Conservation (phyloP, 768 basidiomycete species). For the Calocera cornea region DNA sequence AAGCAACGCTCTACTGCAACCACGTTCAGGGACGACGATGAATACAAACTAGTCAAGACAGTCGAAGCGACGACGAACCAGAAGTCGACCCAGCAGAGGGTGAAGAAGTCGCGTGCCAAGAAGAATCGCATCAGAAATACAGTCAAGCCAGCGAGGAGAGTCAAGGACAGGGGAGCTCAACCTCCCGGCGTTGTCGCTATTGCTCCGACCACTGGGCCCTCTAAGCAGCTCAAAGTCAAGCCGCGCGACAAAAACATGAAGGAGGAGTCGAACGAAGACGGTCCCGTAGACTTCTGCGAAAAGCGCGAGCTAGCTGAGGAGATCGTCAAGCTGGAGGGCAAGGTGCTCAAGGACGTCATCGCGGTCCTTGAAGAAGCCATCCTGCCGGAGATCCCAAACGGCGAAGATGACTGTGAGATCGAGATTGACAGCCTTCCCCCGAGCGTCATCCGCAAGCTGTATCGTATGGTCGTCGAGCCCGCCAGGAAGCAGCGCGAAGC, state of each 20-base stretch:
- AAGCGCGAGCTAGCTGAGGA: constrained; percentile 98
- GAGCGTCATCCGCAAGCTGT: constrained; percentile 77
- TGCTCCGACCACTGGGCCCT: constrained; percentile 8
- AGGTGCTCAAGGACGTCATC: constrained; percentile 77
- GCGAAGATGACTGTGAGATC: constrained; percentile 83
- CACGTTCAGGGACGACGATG: constrained; percentile 68
- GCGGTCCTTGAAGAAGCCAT: constrained; percentile 90
- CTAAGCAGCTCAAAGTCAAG: constrained; percentile 5
- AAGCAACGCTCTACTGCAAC: constrained; percentile 28
- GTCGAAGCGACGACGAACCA: constrained; percentile 44
- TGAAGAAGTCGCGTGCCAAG: constrained; percentile 60
- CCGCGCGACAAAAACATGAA: constrained; percentile 17
- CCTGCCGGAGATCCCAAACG: constrained; percentile 27
- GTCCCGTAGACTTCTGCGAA: constrained; percentile 70
- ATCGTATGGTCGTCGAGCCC: constrained; percentile 86
- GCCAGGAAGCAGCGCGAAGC: constrained; percentile 13
- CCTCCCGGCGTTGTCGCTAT: constrained; percentile 6
- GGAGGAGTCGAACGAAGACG: constrained; percentile 14
- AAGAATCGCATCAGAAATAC: constrained; percentile 25
- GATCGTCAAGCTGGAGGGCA: constrained; percentile 70
- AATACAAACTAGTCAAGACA: constrained; percentile 59
- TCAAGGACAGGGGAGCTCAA: constrained; percentile 32
- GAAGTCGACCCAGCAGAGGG: too few species aligned
- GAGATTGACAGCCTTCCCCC: constrained; percentile 89
- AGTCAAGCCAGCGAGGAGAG: constrained; percentile 33